Percentiles rank a stretch among this genome's conserved stretches.
phyloP scores from a whole-genome alignment of 108 stramenopile genomes.

The Nitzschia putrida region DNA sequence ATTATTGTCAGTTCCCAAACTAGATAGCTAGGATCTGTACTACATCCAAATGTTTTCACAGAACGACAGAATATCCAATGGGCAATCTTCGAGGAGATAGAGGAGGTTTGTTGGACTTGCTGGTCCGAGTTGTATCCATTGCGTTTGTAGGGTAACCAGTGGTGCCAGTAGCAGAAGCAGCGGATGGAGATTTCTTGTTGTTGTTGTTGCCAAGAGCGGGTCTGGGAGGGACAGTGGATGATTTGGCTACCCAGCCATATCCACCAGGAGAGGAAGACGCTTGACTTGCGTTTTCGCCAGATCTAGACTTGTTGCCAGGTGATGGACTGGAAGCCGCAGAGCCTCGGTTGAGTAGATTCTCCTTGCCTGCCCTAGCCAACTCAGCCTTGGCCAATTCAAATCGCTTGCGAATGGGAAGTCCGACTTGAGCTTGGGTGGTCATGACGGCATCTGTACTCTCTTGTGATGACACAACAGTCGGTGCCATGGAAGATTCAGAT shows the following conservation, averaged over 20 bases:
- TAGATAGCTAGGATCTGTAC: too few species aligned
- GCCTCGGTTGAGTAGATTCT: conserved; percentile 2
- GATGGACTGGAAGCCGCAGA: neutral
- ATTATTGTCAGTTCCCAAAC: too few species aligned
- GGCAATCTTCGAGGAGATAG: conserved; percentile 12
- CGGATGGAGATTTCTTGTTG: conserved; percentile 1
- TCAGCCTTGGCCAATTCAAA: neutral
- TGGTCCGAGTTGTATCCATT: neutral
- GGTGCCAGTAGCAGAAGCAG: neutral
- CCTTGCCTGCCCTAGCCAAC: neutral
- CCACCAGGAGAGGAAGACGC: too few species aligned
- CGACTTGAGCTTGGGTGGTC: neutral
- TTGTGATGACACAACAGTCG: too few species aligned
- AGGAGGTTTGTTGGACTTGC: conserved; percentile 8
- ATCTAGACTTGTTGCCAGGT: neutral
- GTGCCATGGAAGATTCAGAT: too few species aligned
- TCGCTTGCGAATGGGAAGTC: neutral
- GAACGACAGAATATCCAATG: neutral
- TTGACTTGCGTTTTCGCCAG: neutral
- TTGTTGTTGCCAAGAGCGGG: neutral
- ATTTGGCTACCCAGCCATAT: neutral
- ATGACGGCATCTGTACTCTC: neutral
- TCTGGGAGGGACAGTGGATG: neutral
- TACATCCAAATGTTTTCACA: too few species aligned
- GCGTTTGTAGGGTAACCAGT: neutral